Evolutionary conservation across 768 basidiomycete genomes (phyloP).

Genomic region (Sporobolomyces pararoseus): DNA sequence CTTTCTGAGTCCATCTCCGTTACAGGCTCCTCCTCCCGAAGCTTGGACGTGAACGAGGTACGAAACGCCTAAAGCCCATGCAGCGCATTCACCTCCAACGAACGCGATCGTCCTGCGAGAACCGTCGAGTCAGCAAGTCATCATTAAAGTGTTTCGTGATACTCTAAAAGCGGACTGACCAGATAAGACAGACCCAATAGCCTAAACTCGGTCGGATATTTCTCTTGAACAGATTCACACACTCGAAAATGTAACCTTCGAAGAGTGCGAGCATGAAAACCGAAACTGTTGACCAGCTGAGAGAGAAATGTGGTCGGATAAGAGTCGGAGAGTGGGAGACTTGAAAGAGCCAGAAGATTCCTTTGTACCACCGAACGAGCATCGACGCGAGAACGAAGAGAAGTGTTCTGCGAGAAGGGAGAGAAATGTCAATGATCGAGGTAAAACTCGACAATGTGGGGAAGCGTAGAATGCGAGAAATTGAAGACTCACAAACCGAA

Average conservation of each 20-base stretch:
- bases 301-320: slow-evolving; percentile 14
- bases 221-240: not conserved
- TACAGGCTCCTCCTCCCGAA: not conserved
- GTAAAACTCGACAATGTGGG: not conserved
- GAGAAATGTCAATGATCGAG: not conserved
- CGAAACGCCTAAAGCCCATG: slow-evolving; percentile 5
- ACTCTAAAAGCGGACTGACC: not conserved
- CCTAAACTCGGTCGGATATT: not conserved
- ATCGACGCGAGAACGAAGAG: slow-evolving; percentile 3
- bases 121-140: no score
- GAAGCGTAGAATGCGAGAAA: no score
- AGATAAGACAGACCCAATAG: not conserved
- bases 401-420: not conserved
- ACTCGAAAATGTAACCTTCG: slow-evolving; percentile 2
- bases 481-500: slow-evolving; percentile 1
- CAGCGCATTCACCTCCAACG: not conserved
- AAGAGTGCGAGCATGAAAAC: slow-evolving; percentile 8
- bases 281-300: not conserved
- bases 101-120: not conserved
- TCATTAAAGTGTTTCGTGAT: no score
- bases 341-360: slow-evolving; percentile 12
- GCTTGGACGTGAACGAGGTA: slow-evolving; percentile 1
- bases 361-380: not conserved
- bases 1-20: no score
- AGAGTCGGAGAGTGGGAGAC: not conserved